These are phyloP conservation scores for Suillus hirtellus DNA, from an alignment of 768 basidiomycete genomes.

Conservation along the genomic window DNA sequence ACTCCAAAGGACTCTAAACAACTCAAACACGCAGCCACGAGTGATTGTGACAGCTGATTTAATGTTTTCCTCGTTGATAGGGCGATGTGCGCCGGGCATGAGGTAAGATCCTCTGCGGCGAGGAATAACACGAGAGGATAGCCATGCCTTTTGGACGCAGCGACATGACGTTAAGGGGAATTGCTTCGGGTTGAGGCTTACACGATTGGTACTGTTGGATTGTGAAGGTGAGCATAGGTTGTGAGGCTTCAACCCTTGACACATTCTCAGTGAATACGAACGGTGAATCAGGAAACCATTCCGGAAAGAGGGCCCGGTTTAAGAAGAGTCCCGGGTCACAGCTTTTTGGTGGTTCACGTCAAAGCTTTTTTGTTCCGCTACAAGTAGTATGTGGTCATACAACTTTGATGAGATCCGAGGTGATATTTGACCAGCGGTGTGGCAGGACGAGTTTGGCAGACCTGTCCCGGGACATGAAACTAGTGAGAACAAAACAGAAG, in stretches of 20 bases:
- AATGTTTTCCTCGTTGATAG: slow-evolving; percentile 57
- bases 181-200: slow-evolving; percentile 6
- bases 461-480: slow-evolving; percentile 27
- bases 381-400: slow-evolving; percentile 23
- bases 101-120: slow-evolving; percentile 46
- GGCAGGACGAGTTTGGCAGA: slow-evolving; percentile 34
- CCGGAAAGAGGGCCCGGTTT: slow-evolving; percentile 25
- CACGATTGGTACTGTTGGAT: slow-evolving; percentile 5
- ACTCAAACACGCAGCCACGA: slow-evolving; percentile 52
- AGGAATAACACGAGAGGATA: slow-evolving; percentile 54
- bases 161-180: slow-evolving; percentile 13
- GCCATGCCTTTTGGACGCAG: slow-evolving; percentile 50
- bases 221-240: slow-evolving; percentile 20
- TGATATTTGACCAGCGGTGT: slow-evolving; percentile 27
- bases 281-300: slow-evolving; percentile 18
- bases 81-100: slow-evolving; percentile 69
- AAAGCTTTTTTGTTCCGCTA: slow-evolving; percentile 20
- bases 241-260: slow-evolving; percentile 24
- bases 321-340: slow-evolving; percentile 31
- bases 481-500: slow-evolving; percentile 27
- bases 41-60: slow-evolving; percentile 57
- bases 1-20: slow-evolving; percentile 50
- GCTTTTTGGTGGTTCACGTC: slow-evolving; percentile 34
- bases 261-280: slow-evolving; percentile 24
- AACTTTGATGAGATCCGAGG: slow-evolving; percentile 34